Base-by-base conservation (phyloP, 2,329 filamentous ascomycete species). In the Xylariaceae sp. region DNA sequence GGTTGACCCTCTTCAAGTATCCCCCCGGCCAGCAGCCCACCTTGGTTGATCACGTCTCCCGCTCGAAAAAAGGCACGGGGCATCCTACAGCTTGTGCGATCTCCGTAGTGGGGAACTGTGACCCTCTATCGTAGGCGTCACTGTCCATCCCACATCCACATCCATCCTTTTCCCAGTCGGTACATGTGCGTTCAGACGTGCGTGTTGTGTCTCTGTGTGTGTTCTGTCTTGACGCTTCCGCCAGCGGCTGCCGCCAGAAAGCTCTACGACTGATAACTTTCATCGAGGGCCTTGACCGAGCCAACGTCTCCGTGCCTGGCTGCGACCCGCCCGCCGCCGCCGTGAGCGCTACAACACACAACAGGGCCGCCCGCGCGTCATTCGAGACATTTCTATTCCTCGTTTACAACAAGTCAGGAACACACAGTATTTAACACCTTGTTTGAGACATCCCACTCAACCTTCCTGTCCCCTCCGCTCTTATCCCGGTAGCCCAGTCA, bases 381-480 rank as follows among this genome's bases (percentile, higher is more conserved):
- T 69, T 72, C 70, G 65, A 72, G 69, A 71, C 66, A 68, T 70
- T 68, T 69, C 15, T 68, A 67, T 68, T 70, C 64, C 58, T 66
- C 63, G 61, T 61, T 63, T 66, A 56, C 59, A 56, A 58, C 58
- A 56, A 55, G 59, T 56, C 53, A 59, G 58, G 62, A 66, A 66
- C 63, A 66, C 64, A 64, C 57, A 66, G 62, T 69, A 71, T 66
- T 71, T 70, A 69, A 68, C 63, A 65, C 60, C 55, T 61, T 61
- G 60, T 64, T 64, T 64, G 58, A 63, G 58, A 68, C 62, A 60
- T 56, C 54, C 54, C 49, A 55, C 52, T 60, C 57, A 49, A 48
- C 55, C 56, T 48, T 60, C 42, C 45, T 58, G 46, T 48, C 49
- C 33, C 33, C 12, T 15, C 33, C 15, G 12, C 33, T 36, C 33